Evolutionary conservation across 2,329 filamentous ascomycete genomes (phyloP).

Genomic region (Cladosporium sp.): DNA sequence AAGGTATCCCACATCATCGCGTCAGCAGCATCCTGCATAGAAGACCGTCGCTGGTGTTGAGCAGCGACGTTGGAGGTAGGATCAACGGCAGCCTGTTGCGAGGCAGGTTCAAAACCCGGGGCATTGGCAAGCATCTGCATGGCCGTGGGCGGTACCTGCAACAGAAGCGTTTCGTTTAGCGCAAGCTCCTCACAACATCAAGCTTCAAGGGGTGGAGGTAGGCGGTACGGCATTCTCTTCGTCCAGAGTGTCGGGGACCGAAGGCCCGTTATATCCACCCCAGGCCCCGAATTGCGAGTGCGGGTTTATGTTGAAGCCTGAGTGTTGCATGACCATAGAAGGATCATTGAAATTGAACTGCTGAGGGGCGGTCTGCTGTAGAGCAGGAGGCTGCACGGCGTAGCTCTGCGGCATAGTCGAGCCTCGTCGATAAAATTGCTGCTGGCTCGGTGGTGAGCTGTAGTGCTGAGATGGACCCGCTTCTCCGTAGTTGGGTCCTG

Average conservation of each 20-base stretch:
- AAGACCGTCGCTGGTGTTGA: neutral
- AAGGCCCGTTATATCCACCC: conserved; percentile 23
- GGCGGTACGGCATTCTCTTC: conserved; percentile 29
- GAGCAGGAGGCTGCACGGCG: neutral
- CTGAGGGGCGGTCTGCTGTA: conserved; percentile 6
- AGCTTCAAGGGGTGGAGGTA: neutral
- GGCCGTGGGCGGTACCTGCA: neutral
- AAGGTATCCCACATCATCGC: conserved; percentile 10
- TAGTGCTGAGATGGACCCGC: conserved; percentile 15
- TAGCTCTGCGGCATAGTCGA: conserved; percentile 2
- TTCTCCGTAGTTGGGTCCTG: neutral
- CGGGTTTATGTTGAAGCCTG: neutral
- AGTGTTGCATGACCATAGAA: conserved; percentile 5
- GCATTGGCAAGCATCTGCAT: neutral
- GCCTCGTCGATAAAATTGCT: conserved; percentile 13
- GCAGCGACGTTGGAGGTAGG: neutral
- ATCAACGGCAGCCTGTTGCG: neutral
- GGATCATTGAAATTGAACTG: conserved; percentile 18
- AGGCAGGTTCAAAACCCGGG: neutral
- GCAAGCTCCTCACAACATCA: neutral
- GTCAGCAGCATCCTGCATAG: conserved; percentile 10
- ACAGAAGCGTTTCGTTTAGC: neutral
- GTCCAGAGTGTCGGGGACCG: conserved; percentile 21
- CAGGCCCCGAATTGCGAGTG: conserved; percentile 26
- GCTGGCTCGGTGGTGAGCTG: conserved; percentile 17